Evolutionary conservation across 2,329 filamentous ascomycete species (phyloP).

Genomic region (Gaeumannomyces sp.): DNA sequence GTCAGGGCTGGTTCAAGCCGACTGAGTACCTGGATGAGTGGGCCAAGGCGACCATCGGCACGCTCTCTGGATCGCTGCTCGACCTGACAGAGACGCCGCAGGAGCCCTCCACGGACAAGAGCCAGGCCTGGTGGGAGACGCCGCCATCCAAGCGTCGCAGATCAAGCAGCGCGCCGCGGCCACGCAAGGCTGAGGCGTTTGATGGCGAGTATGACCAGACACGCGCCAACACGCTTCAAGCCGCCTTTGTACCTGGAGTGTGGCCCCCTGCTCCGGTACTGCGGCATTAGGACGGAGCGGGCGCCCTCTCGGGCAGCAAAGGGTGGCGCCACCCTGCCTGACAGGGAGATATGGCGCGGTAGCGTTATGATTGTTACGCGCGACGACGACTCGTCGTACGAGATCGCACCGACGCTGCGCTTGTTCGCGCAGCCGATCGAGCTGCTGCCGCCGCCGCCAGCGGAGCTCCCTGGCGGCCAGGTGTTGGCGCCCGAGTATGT

Average conservation of each 20-base stretch:
- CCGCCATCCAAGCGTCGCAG: slow-evolving; percentile 39
- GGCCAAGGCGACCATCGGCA: slow-evolving; percentile 60
- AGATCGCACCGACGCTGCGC: slow-evolving; percentile 69
- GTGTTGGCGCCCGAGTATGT: slow-evolving; percentile 73
- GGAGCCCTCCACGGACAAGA: slow-evolving; percentile 34
- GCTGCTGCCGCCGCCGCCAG: slow-evolving; percentile 70
- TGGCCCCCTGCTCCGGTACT: slow-evolving; percentile 84
- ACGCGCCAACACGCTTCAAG: slow-evolving; percentile 66
- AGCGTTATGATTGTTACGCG: slow-evolving; percentile 93
- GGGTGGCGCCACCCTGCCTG: slow-evolving; percentile 28
- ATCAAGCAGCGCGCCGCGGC: slow-evolving; percentile 39
- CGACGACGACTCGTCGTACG: slow-evolving; percentile 77
- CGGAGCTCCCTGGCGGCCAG: slow-evolving; percentile 48
- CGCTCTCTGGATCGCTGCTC: slow-evolving; percentile 51
- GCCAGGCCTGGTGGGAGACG: slow-evolving; percentile 72
- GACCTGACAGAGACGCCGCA: slow-evolving; percentile 45
- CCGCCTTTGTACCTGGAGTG: slow-evolving; percentile 82
- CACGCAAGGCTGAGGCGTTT: slow-evolving; percentile 56
- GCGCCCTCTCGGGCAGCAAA: slow-evolving; percentile 31
- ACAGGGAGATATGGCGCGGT: slow-evolving; percentile 84
- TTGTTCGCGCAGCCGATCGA: slow-evolving; percentile 85
- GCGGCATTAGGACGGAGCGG: slow-evolving; percentile 67
- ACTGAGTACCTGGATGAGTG: slow-evolving; percentile 64
- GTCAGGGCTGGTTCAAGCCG: slow-evolving; percentile 51
- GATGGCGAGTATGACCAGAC: slow-evolving; percentile 62